A percentile compares a stretch with the other conserved stretches of the same genome.
phyloP scores from a whole-genome alignment of 2,329 filamentous ascomycete species.

The Purpureocillium takamizusanense region DNA sequence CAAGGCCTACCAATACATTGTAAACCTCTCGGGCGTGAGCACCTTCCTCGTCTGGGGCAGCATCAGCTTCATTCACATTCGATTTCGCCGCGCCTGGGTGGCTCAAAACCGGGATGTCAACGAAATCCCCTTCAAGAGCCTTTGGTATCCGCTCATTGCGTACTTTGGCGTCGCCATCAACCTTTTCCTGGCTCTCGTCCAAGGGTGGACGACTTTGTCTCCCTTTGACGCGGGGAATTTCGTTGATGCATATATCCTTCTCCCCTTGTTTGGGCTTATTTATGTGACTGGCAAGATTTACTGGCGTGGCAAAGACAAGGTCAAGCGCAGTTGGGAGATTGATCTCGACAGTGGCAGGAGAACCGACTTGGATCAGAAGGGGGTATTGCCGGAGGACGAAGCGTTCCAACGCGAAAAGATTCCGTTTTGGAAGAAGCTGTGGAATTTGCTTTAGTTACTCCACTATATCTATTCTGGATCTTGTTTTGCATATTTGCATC shows the following conservation, averaged over 20 bases:
- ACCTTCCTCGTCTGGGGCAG: constrained; percentile 65
- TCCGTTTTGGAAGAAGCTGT: constrained; percentile 34
- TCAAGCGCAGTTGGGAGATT: constrained; percentile 41
- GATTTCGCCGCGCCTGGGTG: constrained; percentile 57
- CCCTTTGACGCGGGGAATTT: constrained; percentile 51
- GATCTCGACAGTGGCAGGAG: constrained; percentile 48
- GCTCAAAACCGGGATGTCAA: constrained; percentile 44
- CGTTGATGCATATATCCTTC: constrained; percentile 53
- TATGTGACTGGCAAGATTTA: constrained; percentile 45
- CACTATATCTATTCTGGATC: too few species aligned
- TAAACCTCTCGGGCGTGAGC: constrained; percentile 60
- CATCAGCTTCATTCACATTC: constrained; percentile 63
- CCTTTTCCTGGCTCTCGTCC: constrained; percentile 49
- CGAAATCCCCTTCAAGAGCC: constrained; percentile 46
- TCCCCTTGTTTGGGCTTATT: constrained; percentile 51
- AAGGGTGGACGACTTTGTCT: constrained; percentile 51
- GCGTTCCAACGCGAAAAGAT: constrained; percentile 14
- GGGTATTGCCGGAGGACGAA: constrained; percentile 17
- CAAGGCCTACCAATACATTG: constrained; percentile 58
- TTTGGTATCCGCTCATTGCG: constrained; percentile 47
- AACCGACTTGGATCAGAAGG: constrained; percentile 41
- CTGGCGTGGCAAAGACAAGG: constrained; percentile 38
- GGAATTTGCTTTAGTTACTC: constrained; percentile 27
- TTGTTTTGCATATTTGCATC: background rate
- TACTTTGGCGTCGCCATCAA: constrained; percentile 51